Evolutionary conservation across 176 grass and related monocot genomes (phyloP).

Genomic region (Secale cereale): DNA sequence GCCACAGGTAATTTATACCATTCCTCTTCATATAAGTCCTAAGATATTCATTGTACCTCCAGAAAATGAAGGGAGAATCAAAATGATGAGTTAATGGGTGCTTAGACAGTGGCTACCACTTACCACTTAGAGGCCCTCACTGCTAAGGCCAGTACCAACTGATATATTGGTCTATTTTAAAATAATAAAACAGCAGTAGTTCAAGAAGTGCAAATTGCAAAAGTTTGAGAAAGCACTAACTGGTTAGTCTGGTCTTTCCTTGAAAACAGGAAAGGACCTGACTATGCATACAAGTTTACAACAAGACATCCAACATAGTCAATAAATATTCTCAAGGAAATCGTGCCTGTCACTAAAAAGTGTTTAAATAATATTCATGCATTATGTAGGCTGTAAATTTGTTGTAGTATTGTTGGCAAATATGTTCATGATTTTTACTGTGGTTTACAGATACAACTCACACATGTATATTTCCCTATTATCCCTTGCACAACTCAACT

Average conservation of each 20-base stretch:
- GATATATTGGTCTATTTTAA: background rate
- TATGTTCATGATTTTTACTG: background rate
- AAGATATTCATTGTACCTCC: constrained; percentile 3
- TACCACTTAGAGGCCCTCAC: background rate
- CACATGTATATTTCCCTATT: constrained; percentile 13
- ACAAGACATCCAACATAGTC: background rate
- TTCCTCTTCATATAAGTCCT: background rate
- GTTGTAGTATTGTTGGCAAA: constrained; percentile 11
- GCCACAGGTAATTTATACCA: constrained; percentile 60
- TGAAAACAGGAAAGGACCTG: background rate
- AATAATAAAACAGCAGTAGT: background rate
- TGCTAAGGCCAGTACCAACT: background rate
- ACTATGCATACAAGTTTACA: background rate
- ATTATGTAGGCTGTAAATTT: background rate
- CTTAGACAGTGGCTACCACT: background rate
- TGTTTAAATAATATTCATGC: background rate
- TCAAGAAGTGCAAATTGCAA: background rate
- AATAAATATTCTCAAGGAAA: background rate
- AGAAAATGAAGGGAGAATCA: background rate
- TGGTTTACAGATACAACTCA: background rate
- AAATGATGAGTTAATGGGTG: constrained; percentile 15
- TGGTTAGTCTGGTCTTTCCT: background rate
- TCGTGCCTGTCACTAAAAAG: background rate
- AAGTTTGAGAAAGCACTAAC: background rate
- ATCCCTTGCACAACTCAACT: constrained; percentile 4